phyloP scores from a whole-genome alignment of 805 yeast genomes.

The Yamadazyma sp. region DNA sequence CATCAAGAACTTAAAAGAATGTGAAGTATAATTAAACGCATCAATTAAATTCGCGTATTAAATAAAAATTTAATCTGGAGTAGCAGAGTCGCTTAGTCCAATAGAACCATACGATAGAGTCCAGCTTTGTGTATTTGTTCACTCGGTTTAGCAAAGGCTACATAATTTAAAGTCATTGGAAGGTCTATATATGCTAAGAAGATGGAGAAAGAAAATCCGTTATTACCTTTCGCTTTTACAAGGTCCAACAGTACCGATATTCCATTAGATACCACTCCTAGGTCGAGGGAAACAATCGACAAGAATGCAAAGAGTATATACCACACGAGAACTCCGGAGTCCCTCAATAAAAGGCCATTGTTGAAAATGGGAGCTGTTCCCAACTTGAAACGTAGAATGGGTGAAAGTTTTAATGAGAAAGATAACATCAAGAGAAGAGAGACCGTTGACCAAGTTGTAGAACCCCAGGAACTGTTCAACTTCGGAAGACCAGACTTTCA shows the following conservation, averaged over 20 bases:
- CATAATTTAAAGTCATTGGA: no score
- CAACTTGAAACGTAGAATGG: conserved; percentile 39
- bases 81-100: no score
- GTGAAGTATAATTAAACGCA: no score
- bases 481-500: no score
- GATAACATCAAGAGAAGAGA: conserved; percentile 34
- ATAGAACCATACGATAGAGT: no score
- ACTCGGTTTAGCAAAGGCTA: no score
- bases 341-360: conserved; percentile 6
- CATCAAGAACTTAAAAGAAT: no score
- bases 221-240: conserved; percentile 51
- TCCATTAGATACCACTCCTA: conserved; percentile 38
- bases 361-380: conserved; percentile 16
- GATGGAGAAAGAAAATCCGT: conserved; percentile 34
- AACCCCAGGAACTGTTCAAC: conserved; percentile 6
- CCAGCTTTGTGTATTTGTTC: no score
- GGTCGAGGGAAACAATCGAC: conserved; percentile 37
- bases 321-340: conserved; percentile 32
- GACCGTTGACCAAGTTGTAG: conserved; percentile 7
- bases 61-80: no score
- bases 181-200: no score
- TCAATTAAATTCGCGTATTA: no score
- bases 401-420: conserved; percentile 41
- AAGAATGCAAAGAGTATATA: conserved; percentile 44
- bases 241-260: conserved; percentile 30